Conservation (phyloP, 768 basidiomycete genomes). For the Porphyrellus cyaneotinctus region DNA sequence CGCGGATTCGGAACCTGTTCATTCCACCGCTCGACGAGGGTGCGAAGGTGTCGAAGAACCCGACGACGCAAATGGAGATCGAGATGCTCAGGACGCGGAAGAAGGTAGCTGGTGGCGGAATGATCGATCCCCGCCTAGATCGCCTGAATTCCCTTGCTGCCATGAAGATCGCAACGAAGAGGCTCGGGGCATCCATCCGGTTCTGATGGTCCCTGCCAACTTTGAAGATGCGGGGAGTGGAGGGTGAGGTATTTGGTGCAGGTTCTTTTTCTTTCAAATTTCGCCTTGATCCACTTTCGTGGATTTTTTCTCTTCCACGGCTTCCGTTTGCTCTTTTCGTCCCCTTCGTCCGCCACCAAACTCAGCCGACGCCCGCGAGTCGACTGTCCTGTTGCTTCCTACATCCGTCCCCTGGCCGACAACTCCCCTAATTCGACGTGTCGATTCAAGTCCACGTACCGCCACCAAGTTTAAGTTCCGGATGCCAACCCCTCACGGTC, state of each 20-base stretch:
- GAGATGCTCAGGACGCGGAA: conserved; percentile 4
- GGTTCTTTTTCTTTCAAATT: background rate
- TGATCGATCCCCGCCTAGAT: background rate
- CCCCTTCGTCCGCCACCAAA: background rate
- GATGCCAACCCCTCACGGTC: background rate
- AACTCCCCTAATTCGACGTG: background rate
- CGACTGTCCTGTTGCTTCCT: background rate
- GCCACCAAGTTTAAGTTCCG: background rate
- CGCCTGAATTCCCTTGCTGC: background rate
- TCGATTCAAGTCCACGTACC: background rate
- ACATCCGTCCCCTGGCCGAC: background rate
- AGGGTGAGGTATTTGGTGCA: background rate
- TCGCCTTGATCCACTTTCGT: background rate
- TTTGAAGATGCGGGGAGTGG: too few relatives aligned
- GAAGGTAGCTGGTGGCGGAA: background rate
- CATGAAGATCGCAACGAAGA: background rate
- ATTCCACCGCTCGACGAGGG: conserved; percentile 4
- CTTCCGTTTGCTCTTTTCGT: background rate
- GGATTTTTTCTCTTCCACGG: background rate
- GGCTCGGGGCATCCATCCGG: background rate
- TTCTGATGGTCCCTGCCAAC: background rate
- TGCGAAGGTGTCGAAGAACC: background rate
- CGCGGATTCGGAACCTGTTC: background rate
- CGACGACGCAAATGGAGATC: conserved; percentile 4
- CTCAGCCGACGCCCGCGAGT: background rate